These are phyloP conservation scores for Gossypium mustelinum DNA, from an alignment of 345 rosid species.

Conservation along the genomic window DNA sequence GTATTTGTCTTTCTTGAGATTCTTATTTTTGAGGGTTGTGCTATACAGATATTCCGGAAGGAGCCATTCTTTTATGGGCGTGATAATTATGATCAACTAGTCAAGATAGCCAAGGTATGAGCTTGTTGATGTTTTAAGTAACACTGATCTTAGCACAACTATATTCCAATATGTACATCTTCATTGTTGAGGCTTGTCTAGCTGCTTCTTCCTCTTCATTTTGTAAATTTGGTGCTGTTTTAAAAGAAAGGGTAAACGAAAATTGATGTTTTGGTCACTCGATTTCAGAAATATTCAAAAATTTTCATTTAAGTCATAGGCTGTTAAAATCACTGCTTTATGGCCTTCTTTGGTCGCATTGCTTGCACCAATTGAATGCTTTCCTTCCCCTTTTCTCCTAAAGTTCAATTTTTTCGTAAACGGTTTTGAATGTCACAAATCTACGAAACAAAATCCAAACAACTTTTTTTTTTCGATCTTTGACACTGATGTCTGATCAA, in stretches of 20 bases:
- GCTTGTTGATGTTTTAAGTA: neutral
- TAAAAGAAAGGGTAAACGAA: neutral
- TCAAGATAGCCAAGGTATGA: conserved; percentile 90
- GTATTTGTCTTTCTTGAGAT: conserved; percentile 15
- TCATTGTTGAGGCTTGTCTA: neutral
- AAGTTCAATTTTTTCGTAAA: too few relatives aligned
- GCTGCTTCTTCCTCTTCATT: neutral
- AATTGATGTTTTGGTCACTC: too few relatives aligned
- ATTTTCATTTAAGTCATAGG: too few relatives aligned
- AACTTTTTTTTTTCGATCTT: too few relatives aligned
- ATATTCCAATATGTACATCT: neutral
- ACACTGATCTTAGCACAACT: neutral
- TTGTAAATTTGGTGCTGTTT: neutral
- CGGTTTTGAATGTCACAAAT: too few relatives aligned
- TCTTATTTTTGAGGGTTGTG: conserved; percentile 31
- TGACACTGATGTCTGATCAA: too few relatives aligned
- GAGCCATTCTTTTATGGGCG: conserved; percentile 98
- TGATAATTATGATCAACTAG: conserved; percentile 97
- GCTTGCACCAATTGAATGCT: too few relatives aligned
- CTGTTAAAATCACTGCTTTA: too few relatives aligned
- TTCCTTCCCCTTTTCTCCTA: too few relatives aligned
- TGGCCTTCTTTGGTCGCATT: too few relatives aligned
- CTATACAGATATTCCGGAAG: conserved; percentile 86
- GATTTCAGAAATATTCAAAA: too few relatives aligned
- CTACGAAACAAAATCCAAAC: too few relatives aligned